These are phyloP conservation scores for Ophiocordyceps australis DNA, from an alignment of 2,329 filamentous ascomycete species.

Conservation along the genomic window DNA sequence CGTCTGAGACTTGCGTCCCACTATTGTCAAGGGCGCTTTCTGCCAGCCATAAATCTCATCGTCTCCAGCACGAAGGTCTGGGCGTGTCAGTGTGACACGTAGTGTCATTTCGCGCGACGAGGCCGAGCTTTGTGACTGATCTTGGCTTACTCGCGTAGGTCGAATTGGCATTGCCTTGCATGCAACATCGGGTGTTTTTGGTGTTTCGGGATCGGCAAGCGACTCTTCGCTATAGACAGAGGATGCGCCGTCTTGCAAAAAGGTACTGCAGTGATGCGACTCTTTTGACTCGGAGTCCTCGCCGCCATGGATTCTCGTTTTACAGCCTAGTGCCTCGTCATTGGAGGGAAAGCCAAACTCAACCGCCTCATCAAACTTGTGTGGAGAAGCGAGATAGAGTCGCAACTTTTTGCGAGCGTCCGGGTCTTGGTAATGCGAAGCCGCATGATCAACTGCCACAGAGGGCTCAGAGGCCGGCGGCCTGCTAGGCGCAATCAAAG, in stretches of 20 bases:
- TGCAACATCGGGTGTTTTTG: conserved; percentile 31
- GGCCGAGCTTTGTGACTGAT: conserved; percentile 31
- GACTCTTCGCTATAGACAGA: conserved; percentile 37
- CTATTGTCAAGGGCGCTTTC: conserved; percentile 10
- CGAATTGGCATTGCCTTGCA: conserved; percentile 18
- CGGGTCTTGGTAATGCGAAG: conserved; percentile 77
- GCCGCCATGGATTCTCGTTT: conserved; percentile 7
- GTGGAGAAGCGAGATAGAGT: conserved; percentile 70
- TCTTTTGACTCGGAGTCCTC: conserved; percentile 9
- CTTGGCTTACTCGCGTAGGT: conserved; percentile 12
- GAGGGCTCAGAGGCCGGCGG: conserved; percentile 12
- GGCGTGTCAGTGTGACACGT: conserved; percentile 84
- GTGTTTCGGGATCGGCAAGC: conserved; percentile 38
- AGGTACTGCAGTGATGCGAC: conserved; percentile 29
- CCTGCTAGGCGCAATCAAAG: conserved; percentile 28
- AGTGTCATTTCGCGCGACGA: conserved; percentile 78
- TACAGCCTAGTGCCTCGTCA: conserved; percentile 20
- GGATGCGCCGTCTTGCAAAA: conserved; percentile 37
- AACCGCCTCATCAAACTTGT: conserved; percentile 90
- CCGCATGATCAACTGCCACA: conserved; percentile 42
- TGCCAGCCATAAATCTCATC: conserved; percentile 57
- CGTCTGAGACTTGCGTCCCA: conserved; percentile 23
- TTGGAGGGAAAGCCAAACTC: conserved; percentile 78
- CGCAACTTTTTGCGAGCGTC: conserved; percentile 75
- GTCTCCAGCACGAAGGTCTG: conserved; percentile 64